Percentiles rank a stretch among this genome's conserved stretches.
phyloP scores from a whole-genome alignment of 140 eudicot genomes.

The Ambrosia hybrid region DNA sequence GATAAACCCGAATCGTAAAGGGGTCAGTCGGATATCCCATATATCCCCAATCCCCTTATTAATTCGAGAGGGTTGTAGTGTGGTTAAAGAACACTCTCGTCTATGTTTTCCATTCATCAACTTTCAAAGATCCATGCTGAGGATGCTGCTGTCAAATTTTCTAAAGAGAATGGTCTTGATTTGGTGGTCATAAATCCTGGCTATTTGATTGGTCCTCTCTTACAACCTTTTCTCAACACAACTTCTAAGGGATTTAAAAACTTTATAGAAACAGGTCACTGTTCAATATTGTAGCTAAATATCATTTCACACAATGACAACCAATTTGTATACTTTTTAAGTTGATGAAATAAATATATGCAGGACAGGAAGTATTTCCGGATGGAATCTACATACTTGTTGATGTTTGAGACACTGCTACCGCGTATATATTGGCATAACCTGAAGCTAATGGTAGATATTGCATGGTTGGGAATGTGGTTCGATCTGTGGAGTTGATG shows the following conservation, averaged over 20 bases:
- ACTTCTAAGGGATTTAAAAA: slow-evolving; percentile 26
- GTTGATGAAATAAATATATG: background rate
- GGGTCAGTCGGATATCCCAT: too few species aligned
- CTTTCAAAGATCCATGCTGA: slow-evolving; percentile 52
- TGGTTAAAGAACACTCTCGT: too few species aligned
- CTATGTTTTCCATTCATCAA: background rate
- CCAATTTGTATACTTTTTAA: background rate
- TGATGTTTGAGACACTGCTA: slow-evolving; percentile 61
- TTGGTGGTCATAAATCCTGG: slow-evolving; percentile 45
- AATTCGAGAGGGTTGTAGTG: too few species aligned
- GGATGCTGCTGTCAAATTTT: slow-evolving; percentile 42
- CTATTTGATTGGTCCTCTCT: slow-evolving; percentile 43
- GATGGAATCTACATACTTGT: slow-evolving; percentile 38
- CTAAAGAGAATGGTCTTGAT: slow-evolving; percentile 47
- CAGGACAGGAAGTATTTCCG: slow-evolving; percentile 32
- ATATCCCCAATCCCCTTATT: too few species aligned
- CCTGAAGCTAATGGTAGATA: slow-evolving; percentile 50
- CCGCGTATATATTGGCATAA: slow-evolving; percentile 48
- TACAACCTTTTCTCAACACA: slow-evolving; percentile 46
- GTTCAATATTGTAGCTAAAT: background rate
- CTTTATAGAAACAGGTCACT: slow-evolving; percentile 29
- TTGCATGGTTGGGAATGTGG: slow-evolving; percentile 35
- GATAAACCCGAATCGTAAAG: too few species aligned
- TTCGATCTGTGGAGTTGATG: slow-evolving; percentile 29
- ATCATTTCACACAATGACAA: background rate